Percentiles rank a stretch among this genome's conserved stretches.
Conservation (phyloP, 1,284 basidiomycete genomes). For the Boletus albobrunnescens region DNA sequence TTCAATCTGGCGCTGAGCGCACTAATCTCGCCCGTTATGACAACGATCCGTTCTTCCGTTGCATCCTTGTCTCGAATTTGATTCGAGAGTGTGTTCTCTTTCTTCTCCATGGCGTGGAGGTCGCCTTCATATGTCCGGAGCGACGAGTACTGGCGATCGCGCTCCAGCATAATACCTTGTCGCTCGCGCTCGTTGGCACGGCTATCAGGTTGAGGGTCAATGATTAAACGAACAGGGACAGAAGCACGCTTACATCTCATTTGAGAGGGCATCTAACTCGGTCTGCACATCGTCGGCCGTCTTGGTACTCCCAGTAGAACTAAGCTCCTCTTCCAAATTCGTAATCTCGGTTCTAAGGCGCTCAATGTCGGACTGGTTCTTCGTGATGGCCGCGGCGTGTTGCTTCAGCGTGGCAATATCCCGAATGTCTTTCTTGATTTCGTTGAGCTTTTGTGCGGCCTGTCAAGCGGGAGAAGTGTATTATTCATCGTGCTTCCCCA, state of each 20-base stretch:
- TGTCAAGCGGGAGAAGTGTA: constrained; percentile 23
- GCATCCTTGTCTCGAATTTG: constrained; percentile 62
- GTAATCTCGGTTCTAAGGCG: constrained; percentile 62
- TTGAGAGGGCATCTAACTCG: constrained; percentile 62
- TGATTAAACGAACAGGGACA: background rate
- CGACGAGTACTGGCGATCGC: constrained; percentile 59
- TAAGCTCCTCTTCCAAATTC: constrained; percentile 68
- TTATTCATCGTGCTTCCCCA: background rate
- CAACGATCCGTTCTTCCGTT: constrained; percentile 58
- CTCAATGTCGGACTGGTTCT: constrained; percentile 63
- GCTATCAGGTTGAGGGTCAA: constrained; percentile 37
- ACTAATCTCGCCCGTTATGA: constrained; percentile 58
- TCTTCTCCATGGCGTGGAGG: constrained; percentile 59
- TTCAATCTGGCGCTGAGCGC: constrained; percentile 43
- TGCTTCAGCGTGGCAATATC: constrained; percentile 67
- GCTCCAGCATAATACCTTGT: constrained; percentile 54
- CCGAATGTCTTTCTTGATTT: constrained; percentile 50
- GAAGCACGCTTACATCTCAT: constrained; percentile 56
- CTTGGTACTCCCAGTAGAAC: constrained; percentile 69
- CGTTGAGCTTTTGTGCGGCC: constrained; percentile 47
- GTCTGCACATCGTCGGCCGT: constrained; percentile 82
- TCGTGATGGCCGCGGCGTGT: constrained; percentile 58
- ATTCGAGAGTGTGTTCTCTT: constrained; percentile 57
- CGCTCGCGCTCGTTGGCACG: constrained; percentile 70
- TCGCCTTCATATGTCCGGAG: constrained; percentile 57